phyloP scores from a whole-genome alignment of 495 filamentous ascomycete genomes.

The Podospora fimiseda region DNA sequence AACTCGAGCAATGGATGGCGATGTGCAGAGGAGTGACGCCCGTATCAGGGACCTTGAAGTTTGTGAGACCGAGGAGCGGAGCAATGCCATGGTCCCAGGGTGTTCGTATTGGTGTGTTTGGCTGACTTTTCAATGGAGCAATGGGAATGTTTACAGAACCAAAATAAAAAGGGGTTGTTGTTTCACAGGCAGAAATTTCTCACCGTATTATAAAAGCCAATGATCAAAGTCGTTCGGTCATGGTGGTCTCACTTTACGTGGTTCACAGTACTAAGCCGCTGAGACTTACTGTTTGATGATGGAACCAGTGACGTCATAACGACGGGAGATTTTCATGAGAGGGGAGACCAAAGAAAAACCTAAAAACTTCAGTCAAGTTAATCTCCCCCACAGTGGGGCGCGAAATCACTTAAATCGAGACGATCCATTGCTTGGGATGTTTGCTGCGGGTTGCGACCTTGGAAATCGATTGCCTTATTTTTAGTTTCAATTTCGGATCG shows the following conservation, averaged over 20 bases:
- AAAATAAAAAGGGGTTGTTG: no score
- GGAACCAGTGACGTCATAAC: neutral
- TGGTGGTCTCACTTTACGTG: neutral
- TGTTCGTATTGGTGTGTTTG: neutral
- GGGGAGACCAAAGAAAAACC: no score
- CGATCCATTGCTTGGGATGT: neutral
- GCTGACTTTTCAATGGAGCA: no score
- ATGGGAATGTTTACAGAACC: no score
- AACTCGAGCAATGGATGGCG: neutral
- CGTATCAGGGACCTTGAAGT: neutral
- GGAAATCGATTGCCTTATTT: neutral
- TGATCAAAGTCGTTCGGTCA: neutral
- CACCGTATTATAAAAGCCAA: no score
- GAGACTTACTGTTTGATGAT: neutral
- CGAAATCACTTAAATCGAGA: neutral
- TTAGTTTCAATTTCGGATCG: neutral
- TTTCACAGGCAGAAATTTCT: no score
- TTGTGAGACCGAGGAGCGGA: neutral
- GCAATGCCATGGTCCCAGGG: neutral
- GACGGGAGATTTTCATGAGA: no score
- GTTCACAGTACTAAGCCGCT: no score
- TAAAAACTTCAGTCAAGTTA: no score
- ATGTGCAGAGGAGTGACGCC: neutral
- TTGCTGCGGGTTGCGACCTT: neutral
- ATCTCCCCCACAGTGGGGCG: neutral